Percentiles rank a stretch among this genome's conserved stretches.
Conservation (phyloP, 2,329 filamentous ascomycete genomes). For the Coniella lustricola region DNA sequence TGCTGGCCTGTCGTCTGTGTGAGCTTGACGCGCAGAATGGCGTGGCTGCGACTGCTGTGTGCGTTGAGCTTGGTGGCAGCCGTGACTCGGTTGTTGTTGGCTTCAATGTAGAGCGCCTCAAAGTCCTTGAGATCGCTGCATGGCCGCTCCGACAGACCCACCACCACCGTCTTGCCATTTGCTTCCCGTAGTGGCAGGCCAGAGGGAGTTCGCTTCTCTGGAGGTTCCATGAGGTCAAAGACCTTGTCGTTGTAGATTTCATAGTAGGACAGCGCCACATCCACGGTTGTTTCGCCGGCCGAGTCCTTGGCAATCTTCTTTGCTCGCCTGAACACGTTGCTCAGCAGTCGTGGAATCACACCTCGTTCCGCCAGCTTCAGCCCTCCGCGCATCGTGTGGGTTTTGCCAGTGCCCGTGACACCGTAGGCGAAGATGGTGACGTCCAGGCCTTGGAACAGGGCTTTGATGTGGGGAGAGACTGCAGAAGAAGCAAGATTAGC, state of each 20-base stretch:
- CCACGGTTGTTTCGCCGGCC: conserved; percentile 60
- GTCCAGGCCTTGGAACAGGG: conserved; percentile 83
- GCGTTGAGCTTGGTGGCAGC: conserved; percentile 89
- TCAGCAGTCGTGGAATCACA: conserved; percentile 79
- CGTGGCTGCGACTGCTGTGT: conserved; percentile 83
- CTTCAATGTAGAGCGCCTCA: conserved; percentile 81
- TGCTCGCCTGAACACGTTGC: conserved; percentile 74
- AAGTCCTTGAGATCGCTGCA: conserved; percentile 87
- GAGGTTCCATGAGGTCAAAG: conserved; percentile 80
- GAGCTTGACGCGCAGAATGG: conserved; percentile 84
- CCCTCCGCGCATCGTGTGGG: conserved; percentile 91
- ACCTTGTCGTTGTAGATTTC: conserved; percentile 98
- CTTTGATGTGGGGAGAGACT: conserved; percentile 87
- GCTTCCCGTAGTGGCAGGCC: conserved; percentile 81
- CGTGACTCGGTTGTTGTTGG: conserved; percentile 84
- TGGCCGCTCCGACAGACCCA: conserved; percentile 74
- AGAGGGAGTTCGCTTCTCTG: conserved; percentile 75
- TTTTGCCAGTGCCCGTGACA: conserved; percentile 89
- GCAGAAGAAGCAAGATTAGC: conserved; percentile 19
- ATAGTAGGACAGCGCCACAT: conserved; percentile 80
- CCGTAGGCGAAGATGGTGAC: conserved; percentile 90
- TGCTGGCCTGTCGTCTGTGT: conserved; percentile 65
- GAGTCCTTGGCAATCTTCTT: conserved; percentile 82
- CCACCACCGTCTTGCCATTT: conserved; percentile 78
- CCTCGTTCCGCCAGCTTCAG: conserved; percentile 79